These are phyloP conservation scores for Penicillium steckii DNA, from an alignment of 495 filamentous ascomycete genomes.

Conservation along the genomic window DNA sequence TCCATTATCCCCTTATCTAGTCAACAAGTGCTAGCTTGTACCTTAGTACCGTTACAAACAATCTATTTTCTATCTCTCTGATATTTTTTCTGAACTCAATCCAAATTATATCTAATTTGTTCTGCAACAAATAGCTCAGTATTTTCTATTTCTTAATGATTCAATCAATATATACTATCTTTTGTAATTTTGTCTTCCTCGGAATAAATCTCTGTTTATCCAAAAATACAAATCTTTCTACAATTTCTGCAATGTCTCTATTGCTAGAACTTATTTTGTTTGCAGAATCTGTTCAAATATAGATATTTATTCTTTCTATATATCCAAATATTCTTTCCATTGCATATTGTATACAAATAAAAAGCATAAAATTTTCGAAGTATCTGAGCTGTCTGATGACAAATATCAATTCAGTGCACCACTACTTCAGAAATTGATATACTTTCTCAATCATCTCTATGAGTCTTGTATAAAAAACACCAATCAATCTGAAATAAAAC, in stretches of 20 bases:
- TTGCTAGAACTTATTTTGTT: slow-evolving; percentile 3
- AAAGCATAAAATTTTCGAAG: slow-evolving; percentile 5
- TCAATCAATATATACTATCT: slow-evolving; percentile 4
- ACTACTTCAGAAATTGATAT: slow-evolving; percentile 1
- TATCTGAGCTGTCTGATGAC: slow-evolving; percentile 1
- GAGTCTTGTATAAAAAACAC: background rate
- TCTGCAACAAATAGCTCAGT: slow-evolving; percentile 12
- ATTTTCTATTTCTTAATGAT: slow-evolving; percentile 10
- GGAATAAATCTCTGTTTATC: background rate
- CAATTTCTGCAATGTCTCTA: background rate
- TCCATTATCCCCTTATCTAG: too few relatives aligned
- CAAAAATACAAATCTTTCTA: background rate
- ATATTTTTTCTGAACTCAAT: background rate
- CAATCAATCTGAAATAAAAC: slow-evolving; percentile 1
- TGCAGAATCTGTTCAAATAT: slow-evolving; percentile 10
- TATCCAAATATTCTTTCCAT: slow-evolving; percentile 2
- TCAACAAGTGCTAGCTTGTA: too few relatives aligned
- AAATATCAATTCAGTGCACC: slow-evolving; percentile 1
- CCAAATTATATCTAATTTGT: background rate
- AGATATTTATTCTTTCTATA: slow-evolving; percentile 10
- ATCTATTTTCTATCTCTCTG: slow-evolving; percentile 3
- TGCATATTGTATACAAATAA: slow-evolving; percentile 3
- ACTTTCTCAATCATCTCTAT: background rate
- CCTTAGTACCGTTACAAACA: too few relatives aligned
- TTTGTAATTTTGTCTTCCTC: slow-evolving; percentile 2